Evolutionary conservation across 345 rosid species (phyloP).

Genomic region (Pseudoturritis turrita): DNA sequence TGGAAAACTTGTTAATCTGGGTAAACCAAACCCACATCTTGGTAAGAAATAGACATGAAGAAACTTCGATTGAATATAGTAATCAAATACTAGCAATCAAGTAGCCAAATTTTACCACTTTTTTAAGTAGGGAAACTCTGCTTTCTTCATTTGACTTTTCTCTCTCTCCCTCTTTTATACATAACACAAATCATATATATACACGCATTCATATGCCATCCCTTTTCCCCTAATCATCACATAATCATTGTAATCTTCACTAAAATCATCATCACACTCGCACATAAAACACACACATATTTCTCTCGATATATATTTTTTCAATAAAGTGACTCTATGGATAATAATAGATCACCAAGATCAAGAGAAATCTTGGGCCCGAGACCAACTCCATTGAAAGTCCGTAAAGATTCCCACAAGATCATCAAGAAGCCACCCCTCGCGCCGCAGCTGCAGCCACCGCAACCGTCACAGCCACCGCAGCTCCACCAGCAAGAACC

Average conservation of each 20-base stretch:
- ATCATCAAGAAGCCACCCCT: constrained; percentile 60
- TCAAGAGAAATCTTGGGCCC: constrained; percentile 73
- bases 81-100: constrained; percentile 7
- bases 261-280: constrained; percentile 9
- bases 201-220: constrained; percentile 1
- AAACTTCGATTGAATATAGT: not conserved
- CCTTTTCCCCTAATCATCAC: constrained; percentile 28
- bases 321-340: constrained; percentile 24
- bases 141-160: constrained; percentile 32
- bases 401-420: constrained; percentile 76
- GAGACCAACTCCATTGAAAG: constrained; percentile 66
- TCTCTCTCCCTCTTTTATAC: not conserved
- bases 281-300: not conserved
- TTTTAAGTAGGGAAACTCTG: constrained; percentile 19
- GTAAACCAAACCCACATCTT: constrained; percentile 14
- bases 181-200: constrained; percentile 26
- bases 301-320: not conserved
- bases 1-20: constrained; percentile 2
- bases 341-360: constrained; percentile 51
- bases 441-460: constrained; percentile 27
- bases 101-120: constrained; percentile 34
- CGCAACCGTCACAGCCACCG: constrained; percentile 16
- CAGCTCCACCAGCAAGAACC: constrained; percentile 9
- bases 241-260: constrained; percentile 19
- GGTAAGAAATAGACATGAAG: constrained; percentile 20